Conservation (phyloP, 371 early-diverging fungal genomes). For the Actinomortierella ambigua region DNA sequence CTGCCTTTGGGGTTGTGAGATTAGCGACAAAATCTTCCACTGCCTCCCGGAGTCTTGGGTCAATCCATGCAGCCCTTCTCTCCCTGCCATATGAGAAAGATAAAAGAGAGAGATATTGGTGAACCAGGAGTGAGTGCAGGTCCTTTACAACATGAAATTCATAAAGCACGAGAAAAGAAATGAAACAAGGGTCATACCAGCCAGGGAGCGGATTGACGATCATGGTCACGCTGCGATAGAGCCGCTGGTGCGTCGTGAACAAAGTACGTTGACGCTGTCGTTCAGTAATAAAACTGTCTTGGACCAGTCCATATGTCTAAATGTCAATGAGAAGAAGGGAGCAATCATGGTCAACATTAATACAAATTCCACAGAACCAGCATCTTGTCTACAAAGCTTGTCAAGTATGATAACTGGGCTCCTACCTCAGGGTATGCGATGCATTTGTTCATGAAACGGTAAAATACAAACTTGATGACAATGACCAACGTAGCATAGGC, state of each 20-base stretch:
- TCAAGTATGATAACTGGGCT: no score
- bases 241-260: slow-evolving; percentile 47
- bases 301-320: slow-evolving; percentile 50
- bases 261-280: slow-evolving; percentile 45
- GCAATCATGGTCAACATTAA: not conserved
- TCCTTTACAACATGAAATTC: no score
- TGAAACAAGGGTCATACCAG: slow-evolving; percentile 26
- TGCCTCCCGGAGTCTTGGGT: slow-evolving; percentile 28
- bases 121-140: no score
- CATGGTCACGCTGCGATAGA: slow-evolving; percentile 48
- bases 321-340: not conserved
- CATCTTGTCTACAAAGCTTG: no score
- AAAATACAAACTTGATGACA: slow-evolving; percentile 51
- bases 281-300: slow-evolving; percentile 48
- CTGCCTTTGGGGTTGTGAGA: slow-evolving; percentile 6
- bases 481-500: slow-evolving; percentile 47
- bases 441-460: slow-evolving; percentile 50
- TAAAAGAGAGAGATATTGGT: not conserved
- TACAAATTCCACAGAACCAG: not conserved
- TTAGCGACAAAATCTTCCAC: slow-evolving; percentile 25
- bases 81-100: slow-evolving; percentile 20
- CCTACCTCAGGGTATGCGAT: slow-evolving; percentile 52
- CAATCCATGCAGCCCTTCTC: slow-evolving; percentile 20
- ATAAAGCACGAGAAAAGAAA: not conserved
- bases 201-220: slow-evolving; percentile 46